Percentiles rank a stretch among this genome's conserved stretches.
These are phyloP conservation scores for Jacaranda mimosifolia DNA, from an alignment of 257 asterid genomes.

Conservation along the genomic window DNA sequence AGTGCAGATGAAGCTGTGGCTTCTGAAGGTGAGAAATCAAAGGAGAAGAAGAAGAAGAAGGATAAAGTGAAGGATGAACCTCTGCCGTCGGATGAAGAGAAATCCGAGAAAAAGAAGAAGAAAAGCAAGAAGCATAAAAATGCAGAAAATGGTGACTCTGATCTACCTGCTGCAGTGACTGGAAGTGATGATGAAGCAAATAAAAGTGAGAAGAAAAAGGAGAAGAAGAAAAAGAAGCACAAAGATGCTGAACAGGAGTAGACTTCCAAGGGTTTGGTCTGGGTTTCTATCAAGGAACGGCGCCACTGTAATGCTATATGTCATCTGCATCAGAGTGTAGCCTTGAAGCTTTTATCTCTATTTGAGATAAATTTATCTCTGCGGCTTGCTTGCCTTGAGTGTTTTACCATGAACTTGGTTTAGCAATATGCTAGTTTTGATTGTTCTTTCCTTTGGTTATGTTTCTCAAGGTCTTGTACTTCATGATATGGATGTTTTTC, in stretches of 20 bases:
- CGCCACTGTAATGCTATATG: slow-evolving; percentile 36
- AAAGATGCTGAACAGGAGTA: slow-evolving; percentile 66
- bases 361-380: slow-evolving; percentile 2
- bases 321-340: slow-evolving; percentile 40
- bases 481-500: slow-evolving; percentile 30
- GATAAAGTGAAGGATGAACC: slow-evolving; percentile 47
- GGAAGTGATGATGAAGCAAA: slow-evolving; percentile 47
- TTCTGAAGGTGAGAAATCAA: slow-evolving; percentile 48
- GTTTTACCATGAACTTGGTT: slow-evolving; percentile 21
- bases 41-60: slow-evolving; percentile 50
- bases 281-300: slow-evolving; percentile 22
- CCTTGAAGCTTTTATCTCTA: slow-evolving; percentile 30
- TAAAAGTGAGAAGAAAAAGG: slow-evolving; percentile 71
- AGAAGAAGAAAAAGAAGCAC: slow-evolving; percentile 75
- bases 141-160: slow-evolving; percentile 55
- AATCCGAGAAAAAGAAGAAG: slow-evolving; percentile 78
- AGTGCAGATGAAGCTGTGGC: slow-evolving; percentile 39
- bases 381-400: slow-evolving; percentile 13
- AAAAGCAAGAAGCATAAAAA: slow-evolving; percentile 58
- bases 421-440: slow-evolving; percentile 38
- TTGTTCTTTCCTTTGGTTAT: background rate
- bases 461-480: slow-evolving; percentile 37
- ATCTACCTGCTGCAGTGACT: slow-evolving; percentile 22
- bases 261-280: slow-evolving; percentile 4
- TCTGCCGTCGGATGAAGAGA: slow-evolving; percentile 57